Evolutionary conservation across 192 early-diverging fungal genomes (phyloP), one percentile per base, ranked within the genome.

Genomic region (Coemansia sp.): DNA sequence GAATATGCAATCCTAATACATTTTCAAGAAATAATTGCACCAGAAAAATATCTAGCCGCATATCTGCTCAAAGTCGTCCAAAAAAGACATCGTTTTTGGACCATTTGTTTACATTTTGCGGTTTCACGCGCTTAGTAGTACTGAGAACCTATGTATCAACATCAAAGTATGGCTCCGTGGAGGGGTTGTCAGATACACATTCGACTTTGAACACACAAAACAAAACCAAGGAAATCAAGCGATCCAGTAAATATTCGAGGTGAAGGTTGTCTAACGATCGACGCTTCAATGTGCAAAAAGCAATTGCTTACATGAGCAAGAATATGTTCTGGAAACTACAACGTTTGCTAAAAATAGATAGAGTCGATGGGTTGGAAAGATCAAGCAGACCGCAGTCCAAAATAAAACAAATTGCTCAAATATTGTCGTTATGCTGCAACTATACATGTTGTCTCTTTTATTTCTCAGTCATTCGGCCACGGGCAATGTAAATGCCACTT

Each of bases 251-350:
- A 15, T 42, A 42, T 15, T 15, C 14, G 15, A 15, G 4, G 40
- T 11, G 40, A 42, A 4, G 40, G 40, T 42, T 42, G 40, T 42
- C 40, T 15, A 42, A 42, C 40, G 40, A 42, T 42, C 40, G 40
- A 2, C 40, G 15, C 40, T 15, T 15, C 40, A 42, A 42, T 42
- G 40, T 15, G 15, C 40, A 42, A 42, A 12, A 42, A 42, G 10
- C 2, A 8, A 3, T 40, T 6, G 10, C 15, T 42, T 42, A 15
- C 40, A 3, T 42, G 2, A 42, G 40, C 40, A 14, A 3, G 40
- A 11, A 42, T 2, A 11, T 11, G 4, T 42, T 11, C 69, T 4
- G 68, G 65, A 69, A 52, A 17, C 38, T 42, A 15, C 10, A 4
- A 15, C 40, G 2, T 11, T 42, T 15, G 40, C 54, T 15, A 42